Percentiles rank a stretch among this genome's conserved stretches.
phyloP scores from a whole-genome alignment of 1,284 basidiomycete genomes.

The Cryptococcus wingfieldii region DNA sequence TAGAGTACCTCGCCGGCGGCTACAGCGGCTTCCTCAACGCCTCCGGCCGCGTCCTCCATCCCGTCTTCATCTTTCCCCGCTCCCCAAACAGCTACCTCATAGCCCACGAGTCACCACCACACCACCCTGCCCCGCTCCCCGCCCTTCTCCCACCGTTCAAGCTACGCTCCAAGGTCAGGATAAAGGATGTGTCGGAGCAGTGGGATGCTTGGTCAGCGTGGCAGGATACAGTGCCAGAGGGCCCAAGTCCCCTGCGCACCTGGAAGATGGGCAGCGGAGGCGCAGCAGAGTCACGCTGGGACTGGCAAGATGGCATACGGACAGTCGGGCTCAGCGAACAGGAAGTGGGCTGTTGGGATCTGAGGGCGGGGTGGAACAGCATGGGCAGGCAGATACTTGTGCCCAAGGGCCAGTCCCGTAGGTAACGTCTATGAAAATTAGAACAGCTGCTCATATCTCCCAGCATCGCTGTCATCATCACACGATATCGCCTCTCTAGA shows the following conservation, averaged over 20 bases:
- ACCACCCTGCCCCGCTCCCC: conserved; percentile 64
- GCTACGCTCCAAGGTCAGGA: conserved; percentile 80
- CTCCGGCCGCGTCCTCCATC: conserved; percentile 85
- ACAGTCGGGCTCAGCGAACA: conserved; percentile 20
- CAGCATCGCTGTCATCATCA: conserved; percentile 19
- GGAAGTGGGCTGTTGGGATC: conserved; percentile 55
- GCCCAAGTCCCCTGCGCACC: conserved; percentile 10
- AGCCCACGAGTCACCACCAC: conserved; percentile 58
- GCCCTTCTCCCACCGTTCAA: conserved; percentile 60
- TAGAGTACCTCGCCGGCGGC: conserved; percentile 55
- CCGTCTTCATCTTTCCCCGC: conserved; percentile 73
- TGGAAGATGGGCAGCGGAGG: conserved; percentile 45
- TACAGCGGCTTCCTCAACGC: conserved; percentile 83
- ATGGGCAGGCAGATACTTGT: conserved; percentile 72
- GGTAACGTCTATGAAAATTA: conserved; percentile 43
- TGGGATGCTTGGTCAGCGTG: conserved; percentile 78
- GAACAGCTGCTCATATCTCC: not conserved
- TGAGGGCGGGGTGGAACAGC: conserved; percentile 60
- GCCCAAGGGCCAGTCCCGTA: conserved; percentile 66
- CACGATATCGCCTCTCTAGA: conserved; percentile 21
- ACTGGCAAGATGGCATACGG: conserved; percentile 21
- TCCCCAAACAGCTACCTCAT: conserved; percentile 46
- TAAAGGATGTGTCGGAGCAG: conserved; percentile 68
- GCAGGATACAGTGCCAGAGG: conserved; percentile 48
- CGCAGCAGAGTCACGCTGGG: conserved; percentile 41